A percentile compares a stretch with the other conserved stretches of the same genome.
Conservation (phyloP, 805 yeast genomes). For the Lachancea mirantina region DNA sequence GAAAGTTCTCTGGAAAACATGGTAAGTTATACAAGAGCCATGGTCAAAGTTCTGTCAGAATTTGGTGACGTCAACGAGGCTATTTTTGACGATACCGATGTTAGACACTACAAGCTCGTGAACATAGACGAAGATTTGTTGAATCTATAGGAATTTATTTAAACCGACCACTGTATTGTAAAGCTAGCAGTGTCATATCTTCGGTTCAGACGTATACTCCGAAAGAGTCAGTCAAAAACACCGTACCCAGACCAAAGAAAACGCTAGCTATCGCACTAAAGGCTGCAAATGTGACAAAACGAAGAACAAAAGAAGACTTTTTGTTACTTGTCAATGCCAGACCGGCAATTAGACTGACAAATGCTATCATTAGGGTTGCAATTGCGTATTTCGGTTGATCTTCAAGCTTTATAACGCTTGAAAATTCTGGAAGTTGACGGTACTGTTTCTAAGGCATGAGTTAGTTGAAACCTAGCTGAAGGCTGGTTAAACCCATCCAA, state of each 20-base stretch:
- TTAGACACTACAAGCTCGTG: slow-evolving; percentile 30
- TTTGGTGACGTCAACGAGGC: slow-evolving; percentile 30
- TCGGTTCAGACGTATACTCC: slow-evolving; percentile 37
- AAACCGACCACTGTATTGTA: no score
- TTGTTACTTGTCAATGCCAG: slow-evolving; percentile 16
- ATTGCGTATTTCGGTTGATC: slow-evolving; percentile 22
- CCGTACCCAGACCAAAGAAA: slow-evolving; percentile 35
- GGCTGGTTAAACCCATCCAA: no score
- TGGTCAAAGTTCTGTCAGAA: slow-evolving; percentile 31
- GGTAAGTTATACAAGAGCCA: slow-evolving; percentile 35
- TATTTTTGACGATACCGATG: slow-evolving; percentile 14
- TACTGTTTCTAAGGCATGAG: slow-evolving; percentile 17
- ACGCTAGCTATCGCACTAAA: slow-evolving; percentile 30
- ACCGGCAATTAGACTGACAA: slow-evolving; percentile 11
- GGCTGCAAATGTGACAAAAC: slow-evolving; percentile 21
- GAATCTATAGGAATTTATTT: slow-evolving; percentile 22
- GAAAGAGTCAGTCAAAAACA: slow-evolving; percentile 37
- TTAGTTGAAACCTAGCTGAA: slow-evolving; percentile 2
- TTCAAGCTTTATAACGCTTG: slow-evolving; percentile 12
- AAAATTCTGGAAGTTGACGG: slow-evolving; percentile 13
- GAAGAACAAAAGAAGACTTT: slow-evolving; percentile 11
- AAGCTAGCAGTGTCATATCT: no score
- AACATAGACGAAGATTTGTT: slow-evolving; percentile 43
- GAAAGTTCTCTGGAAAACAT: slow-evolving; percentile 39
- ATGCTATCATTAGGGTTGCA: slow-evolving; percentile 14